Base-by-base conservation (phyloP, 352 stramenopile genomes). In the Phytophthora lateralis region DNA sequence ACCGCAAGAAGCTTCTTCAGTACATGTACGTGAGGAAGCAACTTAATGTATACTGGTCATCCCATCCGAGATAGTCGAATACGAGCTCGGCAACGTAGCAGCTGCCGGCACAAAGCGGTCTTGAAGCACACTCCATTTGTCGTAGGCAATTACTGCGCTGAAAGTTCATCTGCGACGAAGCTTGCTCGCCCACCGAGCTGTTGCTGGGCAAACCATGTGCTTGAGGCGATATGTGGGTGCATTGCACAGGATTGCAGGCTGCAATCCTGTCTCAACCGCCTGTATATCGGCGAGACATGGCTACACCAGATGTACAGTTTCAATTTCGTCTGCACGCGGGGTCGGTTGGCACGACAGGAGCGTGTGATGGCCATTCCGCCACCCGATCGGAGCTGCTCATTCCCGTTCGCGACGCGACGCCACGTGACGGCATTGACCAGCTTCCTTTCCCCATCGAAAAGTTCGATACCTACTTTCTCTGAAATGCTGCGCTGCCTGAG, bases 401-500 rank as follows among this genome's bases (percentile, higher is more conserved):
- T 38, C 30, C 15, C 34, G 26, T 54, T 54, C 29, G 12, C 37
- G 15, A 3, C 29, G 12, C 37, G 15, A 3, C 37, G 15, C 35
- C 14, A 7, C n/a, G 37, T 43, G 37, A 43, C 8, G 37, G 41
- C 42, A 30, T 26, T 38, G 12, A 60, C 44, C 9, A 47, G 47
- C 18, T 57, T 50, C 24, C 9, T 17, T 17, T 2, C 9, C 27
- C 27, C 26, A 61, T 67, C 59, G 59, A 58, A 52, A 55, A 62
- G 37, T 4, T 69, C 21, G 34, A 59, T 64, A 49, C 45, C 20
- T 26, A 39, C 51, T 7, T 20, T 34, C 14, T 12, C 21, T n/a
- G 39, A 39, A 21, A 80, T 85, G 61, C 41, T 80, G 39, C 52
- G 60, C 14, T 85, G 76, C 37, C 30, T 80, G n/a, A 74, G 63